phyloP scores from a whole-genome alignment of 1,284 basidiomycete species.

The Malassezia obtusa region DNA sequence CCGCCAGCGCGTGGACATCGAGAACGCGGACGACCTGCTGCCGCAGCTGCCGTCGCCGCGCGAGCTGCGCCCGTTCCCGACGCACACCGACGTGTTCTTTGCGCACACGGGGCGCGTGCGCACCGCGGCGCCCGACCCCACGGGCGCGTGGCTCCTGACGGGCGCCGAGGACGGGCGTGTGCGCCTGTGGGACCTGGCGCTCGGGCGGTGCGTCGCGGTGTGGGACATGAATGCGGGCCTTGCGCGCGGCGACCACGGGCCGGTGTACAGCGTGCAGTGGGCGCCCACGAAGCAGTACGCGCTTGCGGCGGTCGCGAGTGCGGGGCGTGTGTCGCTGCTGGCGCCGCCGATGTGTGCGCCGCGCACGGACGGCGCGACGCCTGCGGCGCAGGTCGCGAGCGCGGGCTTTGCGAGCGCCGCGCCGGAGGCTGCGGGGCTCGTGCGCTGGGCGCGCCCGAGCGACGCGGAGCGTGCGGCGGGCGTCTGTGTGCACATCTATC shows the following conservation, averaged over 20 bases:
- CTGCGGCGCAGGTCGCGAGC: constrained; percentile 32
- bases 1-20: constrained; percentile 45
- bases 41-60: constrained; percentile 91
- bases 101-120: constrained; percentile 62
- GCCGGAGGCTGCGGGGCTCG: constrained; percentile 44
- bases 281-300: constrained; percentile 75
- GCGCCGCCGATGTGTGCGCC: constrained; percentile 56
- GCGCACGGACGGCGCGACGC: constrained; percentile 31
- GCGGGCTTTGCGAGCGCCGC: constrained; percentile 22
- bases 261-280: constrained; percentile 80
- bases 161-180: constrained; percentile 84
- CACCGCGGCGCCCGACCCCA: constrained; percentile 70
- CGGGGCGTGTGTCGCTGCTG: constrained; percentile 69
- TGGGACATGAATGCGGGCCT: constrained; percentile 60
- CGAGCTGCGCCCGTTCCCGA: constrained; percentile 89
- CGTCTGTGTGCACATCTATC: constrained; percentile 47
- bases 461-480: constrained; percentile 53
- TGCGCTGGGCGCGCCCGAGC: constrained; percentile 53
- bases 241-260: constrained; percentile 33
- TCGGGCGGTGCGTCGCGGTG: constrained; percentile 77
- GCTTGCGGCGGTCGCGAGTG: constrained; percentile 66
- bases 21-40: constrained; percentile 68
- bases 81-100: constrained; percentile 66
- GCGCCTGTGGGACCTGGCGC: constrained; percentile 83
- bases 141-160: constrained; percentile 80